Evolutionary conservation across 2,329 filamentous ascomycete species (phyloP), one percentile per base, ranked within the genome.

Genomic region (Alternaria ventricosa): DNA sequence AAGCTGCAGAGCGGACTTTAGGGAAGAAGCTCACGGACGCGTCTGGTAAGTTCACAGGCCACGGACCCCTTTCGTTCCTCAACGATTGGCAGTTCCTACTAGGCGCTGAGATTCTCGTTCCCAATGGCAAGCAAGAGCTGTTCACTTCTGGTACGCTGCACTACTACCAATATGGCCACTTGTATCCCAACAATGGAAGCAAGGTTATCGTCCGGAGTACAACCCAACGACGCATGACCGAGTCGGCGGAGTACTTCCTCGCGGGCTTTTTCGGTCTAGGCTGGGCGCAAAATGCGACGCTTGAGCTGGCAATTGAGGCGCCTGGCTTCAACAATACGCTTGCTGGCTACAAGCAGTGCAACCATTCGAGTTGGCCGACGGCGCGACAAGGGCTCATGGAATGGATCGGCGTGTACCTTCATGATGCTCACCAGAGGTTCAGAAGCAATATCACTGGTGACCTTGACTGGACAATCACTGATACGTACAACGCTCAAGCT

Each of bases 241-340:
- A 93, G 76, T 90, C 87, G 43, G 91, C 91, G 4, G 91, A 94
- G 78, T 91, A 94, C 78, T 94, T 93, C 79, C 81, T 93, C 74
- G 89, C 91, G 6, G 92, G 92, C 0, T 94, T 94, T 81, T 94
- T 94, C 73, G 91, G 91, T 0, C 84, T 93, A 0, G 87, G 90
- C 50, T 94, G 91, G 91, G 85, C 88, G 1, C 85, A 88, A 28
- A 92, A 93, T 73, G 90, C 86, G 7, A 92, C 89, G 0, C 85
- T 93, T n/a, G 88, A 92, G 71, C 84, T 91, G 13, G 89, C 91
- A 11, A 91, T 93, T 44, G 91, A 94, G 72, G 80, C 83, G 15
- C 72, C 75, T 2, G 82, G 82, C 3, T 90, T 87, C 77, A 93
- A 93, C 79, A 93, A 92, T 74, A 91, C 89, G 1, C 82, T 92